Percentiles rank a stretch among this genome's conserved stretches.
phyloP scores from a whole-genome alignment of 768 basidiomycete genomes.

The Suillus americanus region DNA sequence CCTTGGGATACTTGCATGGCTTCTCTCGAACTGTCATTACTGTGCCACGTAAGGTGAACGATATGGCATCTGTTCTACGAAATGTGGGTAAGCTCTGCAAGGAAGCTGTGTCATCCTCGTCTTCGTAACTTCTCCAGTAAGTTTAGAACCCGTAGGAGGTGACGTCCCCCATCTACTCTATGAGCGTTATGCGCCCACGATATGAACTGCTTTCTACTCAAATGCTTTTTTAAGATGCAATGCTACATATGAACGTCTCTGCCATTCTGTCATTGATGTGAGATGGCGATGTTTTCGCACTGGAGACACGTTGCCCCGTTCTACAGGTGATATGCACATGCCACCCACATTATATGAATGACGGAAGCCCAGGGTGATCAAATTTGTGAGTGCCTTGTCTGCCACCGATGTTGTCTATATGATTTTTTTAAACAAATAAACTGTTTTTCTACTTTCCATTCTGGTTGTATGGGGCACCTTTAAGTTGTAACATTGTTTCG shows the following conservation, averaged over 20 bases:
- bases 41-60: no score
- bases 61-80: neutral
- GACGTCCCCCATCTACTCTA: neutral
- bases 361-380: neutral
- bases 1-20: neutral
- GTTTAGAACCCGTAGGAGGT: neutral
- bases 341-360: constrained; percentile 1
- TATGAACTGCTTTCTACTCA: neutral
- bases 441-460: neutral
- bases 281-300: neutral
- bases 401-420: neutral
- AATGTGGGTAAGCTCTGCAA: neutral
- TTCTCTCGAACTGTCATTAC: neutral
- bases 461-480: neutral
- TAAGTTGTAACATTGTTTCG: neutral
- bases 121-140: neutral
- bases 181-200: neutral
- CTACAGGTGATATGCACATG: neutral
- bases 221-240: neutral
- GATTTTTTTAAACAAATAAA: neutral
- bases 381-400: constrained; percentile 1
- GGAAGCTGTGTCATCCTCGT: neutral
- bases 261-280: neutral
- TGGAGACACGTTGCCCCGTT: neutral
- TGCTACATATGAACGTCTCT: neutral